phyloP scores from a whole-genome alignment of 768 basidiomycete species.

The Mrakia gelida region DNA sequence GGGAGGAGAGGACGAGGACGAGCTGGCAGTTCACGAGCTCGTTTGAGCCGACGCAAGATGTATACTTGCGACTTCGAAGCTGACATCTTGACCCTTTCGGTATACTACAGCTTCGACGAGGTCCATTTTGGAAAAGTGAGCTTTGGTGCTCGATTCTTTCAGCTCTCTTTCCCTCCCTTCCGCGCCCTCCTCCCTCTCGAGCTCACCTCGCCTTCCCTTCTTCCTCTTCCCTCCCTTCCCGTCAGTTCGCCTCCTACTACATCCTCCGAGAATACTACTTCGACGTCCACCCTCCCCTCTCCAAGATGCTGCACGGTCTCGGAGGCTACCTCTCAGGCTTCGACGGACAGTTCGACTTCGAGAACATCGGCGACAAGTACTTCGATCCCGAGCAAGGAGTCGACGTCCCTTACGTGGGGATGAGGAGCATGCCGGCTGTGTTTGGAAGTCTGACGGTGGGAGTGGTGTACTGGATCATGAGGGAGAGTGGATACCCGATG shows the following conservation, averaged over 20 bases:
- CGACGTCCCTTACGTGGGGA: slow-evolving; percentile 78
- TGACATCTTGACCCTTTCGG: background rate
- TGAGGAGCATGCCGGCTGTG: slow-evolving; percentile 87
- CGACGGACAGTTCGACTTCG: slow-evolving; percentile 88
- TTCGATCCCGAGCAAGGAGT: slow-evolving; percentile 54
- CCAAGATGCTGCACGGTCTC: slow-evolving; percentile 88
- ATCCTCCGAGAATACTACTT: slow-evolving; percentile 93
- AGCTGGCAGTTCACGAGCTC: no score
- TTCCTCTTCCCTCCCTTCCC: background rate
- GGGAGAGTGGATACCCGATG: slow-evolving; percentile 93
- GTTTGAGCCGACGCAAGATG: no score
- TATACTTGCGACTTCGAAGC: background rate
- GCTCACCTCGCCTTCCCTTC: background rate
- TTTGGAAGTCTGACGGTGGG: slow-evolving; percentile 86
- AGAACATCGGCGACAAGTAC: slow-evolving; percentile 93
- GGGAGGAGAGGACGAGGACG: background rate
- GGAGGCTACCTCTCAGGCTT: slow-evolving; percentile 97
- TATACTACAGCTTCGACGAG: slow-evolving; percentile 73
- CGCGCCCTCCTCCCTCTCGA: background rate
- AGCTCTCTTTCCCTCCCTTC: background rate
- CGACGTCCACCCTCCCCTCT: slow-evolving; percentile 96
- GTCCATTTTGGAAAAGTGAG: slow-evolving; percentile 84
- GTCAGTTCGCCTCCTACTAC: slow-evolving; percentile 81
- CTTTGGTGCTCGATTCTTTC: background rate
- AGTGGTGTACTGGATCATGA: slow-evolving; percentile 92